These are phyloP conservation scores for Casuarina equisetifolia DNA, from an alignment of 306 rosid species.

Conservation along the genomic window DNA sequence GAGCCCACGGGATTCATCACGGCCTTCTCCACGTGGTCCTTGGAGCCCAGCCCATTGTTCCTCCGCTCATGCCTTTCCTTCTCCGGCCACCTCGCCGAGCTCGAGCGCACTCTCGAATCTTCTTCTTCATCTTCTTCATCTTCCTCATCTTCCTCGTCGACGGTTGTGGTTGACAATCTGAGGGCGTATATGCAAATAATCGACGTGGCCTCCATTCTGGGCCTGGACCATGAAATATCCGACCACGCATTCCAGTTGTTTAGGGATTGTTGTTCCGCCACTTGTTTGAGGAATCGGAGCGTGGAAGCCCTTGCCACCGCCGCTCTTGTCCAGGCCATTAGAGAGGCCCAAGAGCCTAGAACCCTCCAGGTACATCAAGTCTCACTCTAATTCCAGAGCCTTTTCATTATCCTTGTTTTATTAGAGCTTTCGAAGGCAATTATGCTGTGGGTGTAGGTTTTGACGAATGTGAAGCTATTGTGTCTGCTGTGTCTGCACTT, in stretches of 20 bases:
- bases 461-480: conserved; percentile 1
- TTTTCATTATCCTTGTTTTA: neutral
- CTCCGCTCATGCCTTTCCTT: conserved; percentile 77
- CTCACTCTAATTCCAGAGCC: neutral
- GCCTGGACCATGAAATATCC: conserved; percentile 77
- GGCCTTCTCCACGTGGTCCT: conserved; percentile 92
- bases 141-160: conserved; percentile 50
- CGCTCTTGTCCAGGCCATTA: conserved; percentile 92
- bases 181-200: conserved; percentile 98
- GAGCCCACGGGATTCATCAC: conserved; percentile 93
- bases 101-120: conserved; percentile 79
- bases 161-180: conserved; percentile 79
- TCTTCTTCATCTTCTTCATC: conserved; percentile 45
- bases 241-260: conserved; percentile 91
- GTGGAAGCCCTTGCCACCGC: conserved; percentile 98
- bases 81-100: conserved; percentile 97
- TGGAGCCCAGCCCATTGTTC: conserved; percentile 79
- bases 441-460: neutral
- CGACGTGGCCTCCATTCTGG: conserved; percentile 83
- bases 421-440: neutral
- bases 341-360: conserved; percentile 95
- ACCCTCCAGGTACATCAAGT: conserved; percentile 64
- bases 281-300: conserved; percentile 92
- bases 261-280: conserved; percentile 96
- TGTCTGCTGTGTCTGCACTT: too few relatives aligned